A percentile compares a stretch with the other conserved stretches of the same genome.
Conservation (phyloP, 2,329 filamentous ascomycete genomes). For the Alternaria dauci region DNA sequence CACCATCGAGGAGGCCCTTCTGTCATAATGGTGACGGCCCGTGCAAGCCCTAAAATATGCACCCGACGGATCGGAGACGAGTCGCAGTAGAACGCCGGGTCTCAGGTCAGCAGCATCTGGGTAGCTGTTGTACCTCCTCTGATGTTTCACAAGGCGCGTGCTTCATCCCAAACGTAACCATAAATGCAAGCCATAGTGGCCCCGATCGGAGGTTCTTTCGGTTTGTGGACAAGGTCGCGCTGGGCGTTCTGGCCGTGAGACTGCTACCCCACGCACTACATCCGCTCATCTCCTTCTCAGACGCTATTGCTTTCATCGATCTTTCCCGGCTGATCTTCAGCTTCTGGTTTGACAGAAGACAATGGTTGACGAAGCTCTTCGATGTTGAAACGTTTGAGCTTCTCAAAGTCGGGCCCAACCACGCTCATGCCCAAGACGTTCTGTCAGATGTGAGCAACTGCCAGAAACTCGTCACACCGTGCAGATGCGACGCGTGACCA, state of each 20-base stretch:
- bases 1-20: conserved; percentile 14
- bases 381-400: conserved; percentile 79
- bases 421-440: conserved; percentile 81
- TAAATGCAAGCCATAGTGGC: conserved; percentile 27
- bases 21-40: conserved; percentile 23
- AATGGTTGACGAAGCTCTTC: conserved; percentile 72
- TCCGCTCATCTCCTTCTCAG: conserved; percentile 13
- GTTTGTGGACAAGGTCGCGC: conserved; percentile 22
- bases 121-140: conserved; percentile 16
- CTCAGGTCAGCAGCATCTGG: conserved; percentile 30
- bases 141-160: conserved; percentile 22
- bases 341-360: conserved; percentile 8
- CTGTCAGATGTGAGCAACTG: conserved; percentile 55
- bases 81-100: conserved; percentile 27
- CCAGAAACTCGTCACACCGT: conserved; percentile 14
- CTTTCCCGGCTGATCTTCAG: conserved; percentile 9
- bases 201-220: conserved; percentile 24
- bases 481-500: conserved; percentile 10
- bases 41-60: conserved; percentile 13
- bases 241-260: conserved; percentile 8
- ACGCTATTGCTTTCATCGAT: conserved; percentile 14
- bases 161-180: conserved; percentile 25
- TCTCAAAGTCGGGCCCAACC: conserved; percentile 76
- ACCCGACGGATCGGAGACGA: conserved; percentile 40
- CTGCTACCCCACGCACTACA: conserved; percentile 7